Conservation (phyloP, 352 stramenopile species). For the Phytophthora ohioensis region DNA sequence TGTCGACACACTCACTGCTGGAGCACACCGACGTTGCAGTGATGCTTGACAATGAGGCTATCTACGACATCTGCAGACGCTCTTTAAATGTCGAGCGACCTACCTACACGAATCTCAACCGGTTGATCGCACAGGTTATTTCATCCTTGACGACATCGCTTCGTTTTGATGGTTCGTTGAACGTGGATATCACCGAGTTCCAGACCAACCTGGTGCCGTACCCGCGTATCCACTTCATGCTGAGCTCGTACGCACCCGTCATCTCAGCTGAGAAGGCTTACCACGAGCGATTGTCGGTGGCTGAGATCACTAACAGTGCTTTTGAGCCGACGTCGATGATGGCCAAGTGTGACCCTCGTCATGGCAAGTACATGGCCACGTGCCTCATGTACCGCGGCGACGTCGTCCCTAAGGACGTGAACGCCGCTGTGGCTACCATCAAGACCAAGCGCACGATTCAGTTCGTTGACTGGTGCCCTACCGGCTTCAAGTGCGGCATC, state of each 20-base stretch:
- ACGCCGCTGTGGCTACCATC: conserved; percentile 97
- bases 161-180: conserved; percentile 97
- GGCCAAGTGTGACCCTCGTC: conserved; percentile 97
- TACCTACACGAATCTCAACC: conserved; percentile 98
- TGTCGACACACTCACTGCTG: conserved; percentile 96
- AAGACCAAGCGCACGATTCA: conserved; percentile 58
- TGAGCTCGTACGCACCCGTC: too few species aligned
- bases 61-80: conserved; percentile 96
- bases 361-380: conserved; percentile 58
- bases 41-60: conserved; percentile 72
- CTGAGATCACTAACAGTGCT: conserved; percentile 70
- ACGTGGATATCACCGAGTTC: conserved; percentile 46
- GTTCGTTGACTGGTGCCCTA: too few species aligned
- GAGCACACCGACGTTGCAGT: conserved; percentile 95
- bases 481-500: too few species aligned
- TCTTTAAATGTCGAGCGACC: conserved; percentile 95
- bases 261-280: too few species aligned
- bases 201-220: too few species aligned
- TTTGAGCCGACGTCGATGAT: conserved; percentile 97
- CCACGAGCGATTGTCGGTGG: too few species aligned
- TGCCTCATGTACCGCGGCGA: conserved; percentile 99
- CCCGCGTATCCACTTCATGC: too few species aligned
- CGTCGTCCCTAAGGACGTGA: conserved; percentile 96
- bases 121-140: conserved; percentile 97
- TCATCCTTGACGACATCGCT: conserved; percentile 96